These are phyloP conservation scores for Exophiala mesophila DNA, from an alignment of 2,329 filamentous ascomycete species.

Conservation along the genomic window DNA sequence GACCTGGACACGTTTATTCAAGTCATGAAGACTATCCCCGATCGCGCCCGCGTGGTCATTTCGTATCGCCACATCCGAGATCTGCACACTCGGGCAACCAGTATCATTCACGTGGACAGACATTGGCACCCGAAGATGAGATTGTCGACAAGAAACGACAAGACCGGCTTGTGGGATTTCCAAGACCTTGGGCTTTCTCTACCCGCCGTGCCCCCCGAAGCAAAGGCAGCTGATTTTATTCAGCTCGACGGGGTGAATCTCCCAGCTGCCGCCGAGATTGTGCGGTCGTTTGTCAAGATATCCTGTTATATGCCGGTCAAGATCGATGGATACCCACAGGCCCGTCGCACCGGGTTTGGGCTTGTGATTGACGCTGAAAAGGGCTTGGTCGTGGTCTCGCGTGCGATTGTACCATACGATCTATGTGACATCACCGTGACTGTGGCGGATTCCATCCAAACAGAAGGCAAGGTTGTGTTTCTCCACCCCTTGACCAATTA, in stretches of 20 bases:
- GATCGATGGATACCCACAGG: constrained; percentile 94
- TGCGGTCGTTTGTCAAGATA: constrained; percentile 91
- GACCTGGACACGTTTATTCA: constrained; percentile 84
- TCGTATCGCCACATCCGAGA: constrained; percentile 95
- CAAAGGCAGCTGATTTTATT: constrained; percentile 82
- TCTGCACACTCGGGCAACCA: constrained; percentile 88
- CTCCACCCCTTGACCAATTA: constrained; percentile 97
- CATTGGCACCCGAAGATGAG: constrained; percentile 97
- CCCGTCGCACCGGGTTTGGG: constrained; percentile 90
- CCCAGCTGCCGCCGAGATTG: constrained; percentile 84
- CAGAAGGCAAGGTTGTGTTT: constrained; percentile 91
- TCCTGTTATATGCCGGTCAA: constrained; percentile 92
- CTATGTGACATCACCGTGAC: constrained; percentile 95
- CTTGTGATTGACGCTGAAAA: constrained; percentile 96
- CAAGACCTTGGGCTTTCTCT: constrained; percentile 75
- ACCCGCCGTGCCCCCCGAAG: constrained; percentile 65
- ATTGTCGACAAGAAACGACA: constrained; percentile 83
- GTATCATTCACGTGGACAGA: constrained; percentile 84
- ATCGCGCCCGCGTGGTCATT: constrained; percentile 77
- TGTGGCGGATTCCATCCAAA: constrained; percentile 92
- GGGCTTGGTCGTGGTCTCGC: constrained; percentile 87
- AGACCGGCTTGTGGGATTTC: constrained; percentile 91
- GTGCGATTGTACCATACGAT: constrained; percentile 92
- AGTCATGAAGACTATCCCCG: constrained; percentile 81
- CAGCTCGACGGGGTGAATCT: constrained; percentile 83